Evolutionary conservation across 257 asterid genomes (phyloP).

Genomic region (Lycium ferocissimum): DNA sequence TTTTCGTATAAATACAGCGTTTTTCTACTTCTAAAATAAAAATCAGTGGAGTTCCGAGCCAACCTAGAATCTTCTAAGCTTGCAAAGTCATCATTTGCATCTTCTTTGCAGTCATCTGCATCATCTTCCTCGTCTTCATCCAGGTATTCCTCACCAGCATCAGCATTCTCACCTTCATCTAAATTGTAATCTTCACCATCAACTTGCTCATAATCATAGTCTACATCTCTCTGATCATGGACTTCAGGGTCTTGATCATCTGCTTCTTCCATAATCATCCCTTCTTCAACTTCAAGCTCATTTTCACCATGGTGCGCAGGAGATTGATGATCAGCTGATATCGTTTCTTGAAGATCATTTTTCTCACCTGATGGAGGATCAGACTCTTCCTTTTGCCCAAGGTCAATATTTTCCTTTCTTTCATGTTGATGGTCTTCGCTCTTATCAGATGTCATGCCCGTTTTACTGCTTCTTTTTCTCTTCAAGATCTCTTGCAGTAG

Average conservation of each 20-base stretch:
- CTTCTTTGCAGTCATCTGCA: constrained; percentile 81
- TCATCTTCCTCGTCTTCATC: constrained; percentile 72
- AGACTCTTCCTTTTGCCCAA: constrained; percentile 36
- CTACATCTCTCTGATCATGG: constrained; percentile 60
- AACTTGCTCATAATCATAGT: constrained; percentile 61
- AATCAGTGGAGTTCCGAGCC: no score
- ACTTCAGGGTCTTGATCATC: constrained; percentile 52
- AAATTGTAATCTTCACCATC: constrained; percentile 64
- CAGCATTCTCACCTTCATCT: constrained; percentile 69
- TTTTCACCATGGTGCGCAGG: constrained; percentile 29
- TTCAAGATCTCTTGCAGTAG: constrained; percentile 85
- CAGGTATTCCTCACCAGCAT: constrained; percentile 58
- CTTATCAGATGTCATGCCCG: constrained; percentile 30
- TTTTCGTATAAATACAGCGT: no score
- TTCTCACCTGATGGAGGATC: constrained; percentile 40
- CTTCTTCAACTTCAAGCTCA: constrained; percentile 59
- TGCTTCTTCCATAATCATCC: constrained; percentile 46
- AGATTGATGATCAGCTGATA: constrained; percentile 27
- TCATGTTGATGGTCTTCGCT: constrained; percentile 39
- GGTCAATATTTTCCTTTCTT: constrained; percentile 35
- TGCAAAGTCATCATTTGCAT: no score
- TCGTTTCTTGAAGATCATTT: constrained; percentile 38
- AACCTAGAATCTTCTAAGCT: no score
- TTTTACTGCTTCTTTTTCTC: constrained; percentile 67
- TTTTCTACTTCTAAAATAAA: no score